Percentiles rank a stretch among this genome's conserved stretches.
Evolutionary conservation across 2,329 filamentous ascomycete genomes (phyloP).

Genomic region (Emmonsia crescens): DNA sequence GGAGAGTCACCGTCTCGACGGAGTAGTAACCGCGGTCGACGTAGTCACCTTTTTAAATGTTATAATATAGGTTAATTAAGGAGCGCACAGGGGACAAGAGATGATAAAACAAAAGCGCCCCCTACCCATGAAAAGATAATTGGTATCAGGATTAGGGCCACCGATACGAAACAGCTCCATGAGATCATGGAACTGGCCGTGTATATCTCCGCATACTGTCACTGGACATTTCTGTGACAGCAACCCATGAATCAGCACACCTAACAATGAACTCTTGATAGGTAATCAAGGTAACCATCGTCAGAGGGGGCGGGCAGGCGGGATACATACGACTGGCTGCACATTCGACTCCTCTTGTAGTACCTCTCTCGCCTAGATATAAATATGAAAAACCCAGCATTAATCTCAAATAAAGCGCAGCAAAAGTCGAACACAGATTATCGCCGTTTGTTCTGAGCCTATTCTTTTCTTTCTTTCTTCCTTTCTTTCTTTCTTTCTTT

Average conservation of each 20-base stretch:
- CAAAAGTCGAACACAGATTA: neutral
- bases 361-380: conserved; percentile 76
- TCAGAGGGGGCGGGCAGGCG: conserved; percentile 10
- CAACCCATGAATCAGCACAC: conserved; percentile 12
- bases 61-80: conserved; percentile 14
- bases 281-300: neutral
- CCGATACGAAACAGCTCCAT: conserved; percentile 99
- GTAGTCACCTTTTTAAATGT: conserved; percentile 64
- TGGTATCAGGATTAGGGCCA: conserved; percentile 93
- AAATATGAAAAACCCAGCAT: neutral
- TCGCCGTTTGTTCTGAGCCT: neutral
- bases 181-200: conserved; percentile 96
- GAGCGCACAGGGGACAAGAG: conserved; percentile 8
- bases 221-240: conserved; percentile 79
- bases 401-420: neutral
- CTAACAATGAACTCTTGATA: neutral
- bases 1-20: conserved; percentile 91
- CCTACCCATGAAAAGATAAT: conserved; percentile 98
- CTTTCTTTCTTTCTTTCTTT: neutral
- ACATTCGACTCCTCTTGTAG: conserved; percentile 97
- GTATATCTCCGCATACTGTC: conserved; percentile 97
- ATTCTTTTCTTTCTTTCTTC: neutral
- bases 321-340: conserved; percentile 75
- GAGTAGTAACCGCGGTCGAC: conserved; percentile 99
- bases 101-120: neutral